Percentiles rank a stretch among this genome's conserved stretches.
These are phyloP conservation scores for Lasiodiplodia citricola DNA, from an alignment of 2,329 filamentous ascomycete species.

Conservation along the genomic window DNA sequence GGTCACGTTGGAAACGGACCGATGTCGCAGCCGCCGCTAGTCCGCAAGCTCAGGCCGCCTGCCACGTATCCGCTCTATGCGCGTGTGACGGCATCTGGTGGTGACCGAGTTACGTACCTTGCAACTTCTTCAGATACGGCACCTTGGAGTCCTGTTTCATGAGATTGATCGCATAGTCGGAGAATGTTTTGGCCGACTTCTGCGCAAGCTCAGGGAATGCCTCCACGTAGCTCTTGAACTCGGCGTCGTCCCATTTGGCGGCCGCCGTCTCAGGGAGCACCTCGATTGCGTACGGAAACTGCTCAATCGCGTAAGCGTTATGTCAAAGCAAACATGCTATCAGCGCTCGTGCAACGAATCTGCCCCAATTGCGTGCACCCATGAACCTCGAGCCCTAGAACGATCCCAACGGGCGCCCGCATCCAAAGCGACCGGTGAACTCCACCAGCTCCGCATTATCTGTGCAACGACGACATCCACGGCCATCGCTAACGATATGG, in stretches of 20 bases:
- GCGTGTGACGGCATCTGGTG: constrained; percentile 19
- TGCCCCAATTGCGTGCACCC: constrained; percentile 4
- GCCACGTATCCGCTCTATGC: constrained; percentile 33
- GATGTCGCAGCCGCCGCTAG: constrained; percentile 24
- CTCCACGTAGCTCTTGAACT: constrained; percentile 70
- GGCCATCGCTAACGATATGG: neutral
- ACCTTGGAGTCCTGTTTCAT: constrained; percentile 75
- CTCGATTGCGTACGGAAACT: constrained; percentile 80
- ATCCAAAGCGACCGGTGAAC: constrained; percentile 18
- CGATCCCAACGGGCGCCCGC: constrained; percentile 8
- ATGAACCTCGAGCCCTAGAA: neutral
- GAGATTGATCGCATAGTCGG: constrained; percentile 72
- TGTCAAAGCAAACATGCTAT: constrained; percentile 11
- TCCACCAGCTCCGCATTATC: constrained; percentile 19
- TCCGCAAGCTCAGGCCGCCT: constrained; percentile 7
- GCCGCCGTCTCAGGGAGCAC: constrained; percentile 68
- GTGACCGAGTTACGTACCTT: constrained; percentile 51
- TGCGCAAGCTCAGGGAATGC: constrained; percentile 72
- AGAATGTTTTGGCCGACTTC: constrained; percentile 63
- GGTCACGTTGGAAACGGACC: constrained; percentile 21
- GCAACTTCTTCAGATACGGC: constrained; percentile 77
- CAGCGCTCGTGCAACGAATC: constrained; percentile 1
- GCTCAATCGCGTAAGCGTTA: constrained; percentile 24
- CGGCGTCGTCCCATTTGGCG: constrained; percentile 68
- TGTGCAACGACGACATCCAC: constrained; percentile 13